Conservation (phyloP, 1,284 basidiomycete genomes). For the Moesziomyces parantarcticus region DNA sequence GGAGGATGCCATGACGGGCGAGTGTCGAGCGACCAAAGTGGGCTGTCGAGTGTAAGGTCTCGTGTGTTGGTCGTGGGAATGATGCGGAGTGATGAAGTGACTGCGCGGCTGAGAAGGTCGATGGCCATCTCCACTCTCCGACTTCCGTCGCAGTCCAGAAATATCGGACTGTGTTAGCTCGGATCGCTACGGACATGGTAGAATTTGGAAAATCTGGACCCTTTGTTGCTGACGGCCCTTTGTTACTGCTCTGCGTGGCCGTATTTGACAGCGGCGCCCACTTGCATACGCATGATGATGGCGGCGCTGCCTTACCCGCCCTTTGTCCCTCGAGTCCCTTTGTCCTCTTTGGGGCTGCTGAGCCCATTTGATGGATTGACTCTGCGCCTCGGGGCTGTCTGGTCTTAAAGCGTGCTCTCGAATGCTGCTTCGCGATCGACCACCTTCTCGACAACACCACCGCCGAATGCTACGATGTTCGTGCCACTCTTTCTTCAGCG, state of each 20-base stretch:
- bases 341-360: not conserved
- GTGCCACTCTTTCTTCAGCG: conserved; percentile 43
- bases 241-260: not conserved
- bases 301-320: not conserved
- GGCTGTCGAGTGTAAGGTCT: too few species aligned
- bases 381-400: too few species aligned
- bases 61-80: not conserved
- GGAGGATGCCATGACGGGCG: not conserved
- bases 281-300: not conserved
- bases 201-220: too few species aligned
- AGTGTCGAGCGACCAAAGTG: too few species aligned
- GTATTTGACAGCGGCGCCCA: not conserved
- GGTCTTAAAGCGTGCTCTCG: too few species aligned
- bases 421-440: not conserved
- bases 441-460: not conserved
- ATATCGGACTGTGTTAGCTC: too few species aligned
- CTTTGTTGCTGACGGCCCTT: not conserved
- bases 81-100: not conserved
- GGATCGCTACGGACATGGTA: too few species aligned
- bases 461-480: conserved; percentile 14
- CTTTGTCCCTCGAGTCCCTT: not conserved
- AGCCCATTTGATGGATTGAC: too few species aligned
- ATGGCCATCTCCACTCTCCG: too few species aligned
- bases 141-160: too few species aligned
- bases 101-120: too few species aligned